Evolutionary conservation across 352 stramenopile genomes (phyloP), one percentile per base, ranked within the genome.

Genomic region (Phytophthora agathidicida): DNA sequence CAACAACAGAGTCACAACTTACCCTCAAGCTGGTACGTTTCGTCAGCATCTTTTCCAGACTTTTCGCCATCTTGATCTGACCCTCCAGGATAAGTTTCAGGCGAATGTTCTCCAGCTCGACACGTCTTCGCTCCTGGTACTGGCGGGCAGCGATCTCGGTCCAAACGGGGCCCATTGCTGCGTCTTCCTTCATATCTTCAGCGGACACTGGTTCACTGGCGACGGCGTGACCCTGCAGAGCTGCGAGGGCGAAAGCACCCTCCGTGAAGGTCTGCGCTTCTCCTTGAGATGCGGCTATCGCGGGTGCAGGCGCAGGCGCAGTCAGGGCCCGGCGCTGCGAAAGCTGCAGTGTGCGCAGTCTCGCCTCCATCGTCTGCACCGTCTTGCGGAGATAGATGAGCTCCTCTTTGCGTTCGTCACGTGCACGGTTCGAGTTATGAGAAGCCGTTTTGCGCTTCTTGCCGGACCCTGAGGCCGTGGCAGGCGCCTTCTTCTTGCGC

Each of bases 361-460:
- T 59, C 19, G 61, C 54, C 55, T 85, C 66, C 75, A 85, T 79
- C 37, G 78, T 80, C 31, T 71, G 50, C 35, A 88, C 75, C 27
- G 62, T 82, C 47, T 83, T 74, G 60, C 77, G 77, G 36, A 89
- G 52, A 58, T 88, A 88, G 28, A 88, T 78, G 27, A 89, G 71
- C 60, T 89, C 80, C 31, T 89, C 75, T 50, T 86, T 86, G 39
- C 73, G 75, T 60, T 83, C 68, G 46, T 85, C 75, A 43, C 75
- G 75, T 30, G 75, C 75, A 17, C 71, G 71, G 52, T 85, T 85
- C 39, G 75, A 82, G 61, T 85, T 82, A 51, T 83, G 71, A 3
- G 63, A 70, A 2, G 73, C 47, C 5, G 73, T 78, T 65, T 83
- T 86, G 7, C 60, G 65, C 54, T 81, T 80, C 47, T 75, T 79